Evolutionary conservation across 768 basidiomycete species (phyloP).

Genomic region (Suillus lakei): DNA sequence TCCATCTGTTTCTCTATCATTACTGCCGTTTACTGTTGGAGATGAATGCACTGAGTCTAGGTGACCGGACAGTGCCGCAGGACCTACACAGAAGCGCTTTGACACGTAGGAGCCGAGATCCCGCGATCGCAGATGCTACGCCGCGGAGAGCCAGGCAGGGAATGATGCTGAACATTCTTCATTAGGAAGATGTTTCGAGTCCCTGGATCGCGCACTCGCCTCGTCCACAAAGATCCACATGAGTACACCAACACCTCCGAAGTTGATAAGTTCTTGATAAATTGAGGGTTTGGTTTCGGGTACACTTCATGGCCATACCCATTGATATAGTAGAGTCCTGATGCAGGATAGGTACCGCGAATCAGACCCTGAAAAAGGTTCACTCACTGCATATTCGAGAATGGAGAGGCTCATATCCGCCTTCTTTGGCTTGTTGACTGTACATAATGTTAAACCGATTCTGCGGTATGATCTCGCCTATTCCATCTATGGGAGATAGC

Average conservation of each 20-base stretch:
- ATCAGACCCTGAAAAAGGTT: slow-evolving; percentile 17
- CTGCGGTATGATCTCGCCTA: slow-evolving; percentile 51
- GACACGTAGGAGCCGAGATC: slow-evolving; percentile 69
- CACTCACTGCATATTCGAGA: slow-evolving; percentile 70
- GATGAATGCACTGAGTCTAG: slow-evolving; percentile 14
- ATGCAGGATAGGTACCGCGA: slow-evolving; percentile 12
- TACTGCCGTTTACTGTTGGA: slow-evolving; percentile 76
- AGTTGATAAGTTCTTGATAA: slow-evolving; percentile 61
- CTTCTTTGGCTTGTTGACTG: slow-evolving; percentile 53
- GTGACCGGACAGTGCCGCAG: slow-evolving; percentile 1
- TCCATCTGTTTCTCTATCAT: slow-evolving; percentile 89
- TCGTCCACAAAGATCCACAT: slow-evolving; percentile 95
- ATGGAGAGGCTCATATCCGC: slow-evolving; percentile 55
- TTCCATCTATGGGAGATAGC: slow-evolving; percentile 56
- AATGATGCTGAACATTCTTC: slow-evolving; percentile 62
- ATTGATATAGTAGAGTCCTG: slow-evolving; percentile 88
- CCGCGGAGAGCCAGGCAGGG: slow-evolving; percentile 88
- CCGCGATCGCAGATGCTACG: slow-evolving; percentile 77
- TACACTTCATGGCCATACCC: slow-evolving; percentile 92
- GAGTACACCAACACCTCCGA: slow-evolving; percentile 84
- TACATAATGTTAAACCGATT: slow-evolving; percentile 68
- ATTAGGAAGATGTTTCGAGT: slow-evolving; percentile 13
- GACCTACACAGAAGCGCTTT: slow-evolving; percentile 85
- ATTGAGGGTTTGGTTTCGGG: slow-evolving; percentile 85
- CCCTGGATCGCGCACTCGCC: slow-evolving; percentile 45